A percentile compares a stretch with the other conserved stretches of the same genome.
These are phyloP conservation scores for Fusarium sp. DNA, from an alignment of 2,329 filamentous ascomycete species.

Conservation along the genomic window DNA sequence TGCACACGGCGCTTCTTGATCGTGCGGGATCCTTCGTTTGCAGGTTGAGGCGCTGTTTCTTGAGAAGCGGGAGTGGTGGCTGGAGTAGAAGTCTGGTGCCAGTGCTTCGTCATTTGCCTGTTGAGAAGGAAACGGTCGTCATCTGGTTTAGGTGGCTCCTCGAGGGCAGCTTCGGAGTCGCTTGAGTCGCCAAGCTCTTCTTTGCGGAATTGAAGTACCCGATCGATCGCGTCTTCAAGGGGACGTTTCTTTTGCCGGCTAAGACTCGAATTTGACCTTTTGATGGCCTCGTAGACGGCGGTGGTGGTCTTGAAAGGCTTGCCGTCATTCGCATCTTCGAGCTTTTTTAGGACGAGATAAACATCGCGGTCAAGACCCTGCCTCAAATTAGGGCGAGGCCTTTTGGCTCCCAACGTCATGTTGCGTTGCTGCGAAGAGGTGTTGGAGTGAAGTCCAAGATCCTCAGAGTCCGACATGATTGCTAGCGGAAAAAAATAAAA, in stretches of 20 bases:
- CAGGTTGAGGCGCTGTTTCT: conserved; percentile 2
- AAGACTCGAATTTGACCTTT: conserved; percentile 87
- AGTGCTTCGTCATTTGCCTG: conserved; percentile 58
- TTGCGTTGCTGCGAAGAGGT: neutral
- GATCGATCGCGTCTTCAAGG: conserved; percentile 87
- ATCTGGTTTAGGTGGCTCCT: conserved; percentile 53
- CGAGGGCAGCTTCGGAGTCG: conserved; percentile 65
- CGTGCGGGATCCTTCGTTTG: conserved; percentile 41
- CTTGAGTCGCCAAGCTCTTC: conserved; percentile 70
- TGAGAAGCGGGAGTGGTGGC: conserved; percentile 4
- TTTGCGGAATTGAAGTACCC: conserved; percentile 80
- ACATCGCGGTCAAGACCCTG: conserved; percentile 74
- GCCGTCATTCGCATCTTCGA: conserved; percentile 75
- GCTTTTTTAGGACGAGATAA: conserved; percentile 82
- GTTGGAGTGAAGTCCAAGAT: neutral
- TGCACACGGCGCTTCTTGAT: conserved; percentile 54
- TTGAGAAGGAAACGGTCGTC: conserved; percentile 59
- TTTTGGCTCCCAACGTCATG: conserved; percentile 38
- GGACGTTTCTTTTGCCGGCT: conserved; percentile 84
- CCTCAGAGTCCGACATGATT: neutral
- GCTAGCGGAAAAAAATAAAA: conserved; percentile 5
- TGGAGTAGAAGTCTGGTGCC: conserved; percentile 49
- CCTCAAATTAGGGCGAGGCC: conserved; percentile 39
- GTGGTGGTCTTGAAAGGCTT: conserved; percentile 64
- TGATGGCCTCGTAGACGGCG: conserved; percentile 82